These are phyloP conservation scores for Naumovozyma castellii DNA, from an alignment of 805 yeast genomes.

Conservation along the genomic window DNA sequence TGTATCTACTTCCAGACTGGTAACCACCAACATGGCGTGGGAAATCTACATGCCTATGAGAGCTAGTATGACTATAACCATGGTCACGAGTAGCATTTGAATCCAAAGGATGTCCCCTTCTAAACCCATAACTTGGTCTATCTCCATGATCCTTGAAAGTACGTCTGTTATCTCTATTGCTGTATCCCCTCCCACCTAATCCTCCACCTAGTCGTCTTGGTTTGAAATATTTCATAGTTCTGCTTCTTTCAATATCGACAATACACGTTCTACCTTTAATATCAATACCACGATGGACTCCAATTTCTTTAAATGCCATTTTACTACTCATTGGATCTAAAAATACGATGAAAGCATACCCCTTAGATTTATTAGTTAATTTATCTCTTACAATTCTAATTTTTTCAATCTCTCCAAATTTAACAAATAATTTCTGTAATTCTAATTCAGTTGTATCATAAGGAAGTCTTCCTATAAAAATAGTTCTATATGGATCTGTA, in stretches of 20 bases:
- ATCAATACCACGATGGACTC: conserved; percentile 37
- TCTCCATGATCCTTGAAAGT: background rate
- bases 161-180: background rate
- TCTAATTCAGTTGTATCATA: conserved; percentile 60
- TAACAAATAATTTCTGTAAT: conserved; percentile 48
- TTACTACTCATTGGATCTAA: conserved; percentile 51
- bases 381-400: conserved; percentile 49
- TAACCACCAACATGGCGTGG: background rate
- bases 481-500: conserved; percentile 64
- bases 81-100: background rate
- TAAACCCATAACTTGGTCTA: background rate
- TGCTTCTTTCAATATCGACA: conserved; percentile 67
- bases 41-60: conserved; percentile 1
- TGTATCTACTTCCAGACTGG: background rate
- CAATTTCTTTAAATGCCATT: conserved; percentile 48
- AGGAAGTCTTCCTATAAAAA: conserved; percentile 67
- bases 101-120: background rate
- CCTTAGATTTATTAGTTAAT: conserved; percentile 48
- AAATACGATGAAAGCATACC: conserved; percentile 78
- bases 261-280: conserved; percentile 46
- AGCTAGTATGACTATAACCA: background rate
- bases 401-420: conserved; percentile 63
- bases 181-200: conserved; percentile 73
- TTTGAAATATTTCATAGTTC: conserved; percentile 55
- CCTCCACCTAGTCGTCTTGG: conserved; percentile 86